Evolutionary conservation across 495 filamentous ascomycete genomes (phyloP).

Genomic region (Aspergillus indologenus): DNA sequence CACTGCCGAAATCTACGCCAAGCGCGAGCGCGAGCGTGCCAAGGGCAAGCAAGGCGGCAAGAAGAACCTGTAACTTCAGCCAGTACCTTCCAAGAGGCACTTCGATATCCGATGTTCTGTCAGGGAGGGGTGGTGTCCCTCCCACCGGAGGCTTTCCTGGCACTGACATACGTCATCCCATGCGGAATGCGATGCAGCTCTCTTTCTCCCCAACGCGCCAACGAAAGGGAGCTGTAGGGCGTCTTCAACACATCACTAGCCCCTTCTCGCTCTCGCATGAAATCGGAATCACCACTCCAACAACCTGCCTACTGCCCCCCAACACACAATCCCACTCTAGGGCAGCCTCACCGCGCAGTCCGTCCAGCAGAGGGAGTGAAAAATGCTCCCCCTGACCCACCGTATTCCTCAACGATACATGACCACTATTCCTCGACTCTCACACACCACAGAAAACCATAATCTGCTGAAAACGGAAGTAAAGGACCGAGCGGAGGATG

Average conservation of each 20-base stretch:
- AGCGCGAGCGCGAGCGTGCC: conserved; percentile 58
- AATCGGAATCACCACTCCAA: not conserved
- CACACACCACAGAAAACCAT: too few relatives aligned
- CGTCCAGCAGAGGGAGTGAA: too few relatives aligned
- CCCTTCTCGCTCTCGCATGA: not conserved
- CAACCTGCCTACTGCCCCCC: too few relatives aligned
- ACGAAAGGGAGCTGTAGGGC: not conserved
- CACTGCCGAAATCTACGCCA: conserved; percentile 88
- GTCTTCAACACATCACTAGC: not conserved
- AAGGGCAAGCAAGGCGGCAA: conserved; percentile 42
- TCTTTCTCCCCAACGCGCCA: not conserved
- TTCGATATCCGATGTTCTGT: not conserved
- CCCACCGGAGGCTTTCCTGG: not conserved
- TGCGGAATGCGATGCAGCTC: not conserved
- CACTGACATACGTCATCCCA: not conserved
- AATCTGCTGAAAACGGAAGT: too few relatives aligned
- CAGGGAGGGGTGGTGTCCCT: not conserved
- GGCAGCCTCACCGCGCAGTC: too few relatives aligned
- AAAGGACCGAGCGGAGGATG: too few relatives aligned
- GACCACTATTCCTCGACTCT: too few relatives aligned
- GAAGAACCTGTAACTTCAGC: conserved; percentile 36
- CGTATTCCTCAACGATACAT: too few relatives aligned
- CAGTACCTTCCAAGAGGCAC: not conserved
- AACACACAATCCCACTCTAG: too few relatives aligned
- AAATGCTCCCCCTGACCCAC: too few relatives aligned